phyloP scores from a whole-genome alignment of 2,329 filamentous ascomycete species.

The Colletotrichum chrysophilum region DNA sequence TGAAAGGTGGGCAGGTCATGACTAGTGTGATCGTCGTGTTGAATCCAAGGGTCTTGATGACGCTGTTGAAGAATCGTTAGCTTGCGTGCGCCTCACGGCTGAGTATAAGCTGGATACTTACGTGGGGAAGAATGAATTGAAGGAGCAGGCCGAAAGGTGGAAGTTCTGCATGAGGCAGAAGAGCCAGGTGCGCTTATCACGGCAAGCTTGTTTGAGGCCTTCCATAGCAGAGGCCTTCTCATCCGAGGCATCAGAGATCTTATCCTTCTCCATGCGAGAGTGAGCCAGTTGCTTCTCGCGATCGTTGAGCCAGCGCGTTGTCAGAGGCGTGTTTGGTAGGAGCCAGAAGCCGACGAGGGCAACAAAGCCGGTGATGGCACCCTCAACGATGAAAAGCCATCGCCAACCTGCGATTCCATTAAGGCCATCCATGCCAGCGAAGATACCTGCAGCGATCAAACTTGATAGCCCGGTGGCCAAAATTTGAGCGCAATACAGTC shows the following conservation, averaged over 20 bases:
- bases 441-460: slow-evolving; percentile 68
- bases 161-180: slow-evolving; percentile 62
- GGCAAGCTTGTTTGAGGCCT: slow-evolving; percentile 53
- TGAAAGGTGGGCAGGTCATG: slow-evolving; percentile 58
- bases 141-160: slow-evolving; percentile 53
- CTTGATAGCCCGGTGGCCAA: slow-evolving; percentile 73
- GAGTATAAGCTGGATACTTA: slow-evolving; percentile 23
- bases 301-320: slow-evolving; percentile 48
- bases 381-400: slow-evolving; percentile 64
- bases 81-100: background rate
- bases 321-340: slow-evolving; percentile 43
- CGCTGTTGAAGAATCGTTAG: slow-evolving; percentile 23
- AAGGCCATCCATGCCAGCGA: slow-evolving; percentile 59
- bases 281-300: slow-evolving; percentile 54
- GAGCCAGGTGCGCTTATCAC: slow-evolving; percentile 57
- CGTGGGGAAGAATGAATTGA: slow-evolving; percentile 52
- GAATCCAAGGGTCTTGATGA: slow-evolving; percentile 55
- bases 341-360: slow-evolving; percentile 66
- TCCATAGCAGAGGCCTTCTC: slow-evolving; percentile 44
- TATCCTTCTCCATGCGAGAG: slow-evolving; percentile 54
- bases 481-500: slow-evolving; percentile 64
- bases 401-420: slow-evolving; percentile 67
- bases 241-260: slow-evolving; percentile 48
- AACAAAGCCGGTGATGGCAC: slow-evolving; percentile 65
- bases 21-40: slow-evolving; percentile 53